phyloP scores from a whole-genome alignment of 2,329 filamentous ascomycete genomes.

The Chaetomiaceae sp. region DNA sequence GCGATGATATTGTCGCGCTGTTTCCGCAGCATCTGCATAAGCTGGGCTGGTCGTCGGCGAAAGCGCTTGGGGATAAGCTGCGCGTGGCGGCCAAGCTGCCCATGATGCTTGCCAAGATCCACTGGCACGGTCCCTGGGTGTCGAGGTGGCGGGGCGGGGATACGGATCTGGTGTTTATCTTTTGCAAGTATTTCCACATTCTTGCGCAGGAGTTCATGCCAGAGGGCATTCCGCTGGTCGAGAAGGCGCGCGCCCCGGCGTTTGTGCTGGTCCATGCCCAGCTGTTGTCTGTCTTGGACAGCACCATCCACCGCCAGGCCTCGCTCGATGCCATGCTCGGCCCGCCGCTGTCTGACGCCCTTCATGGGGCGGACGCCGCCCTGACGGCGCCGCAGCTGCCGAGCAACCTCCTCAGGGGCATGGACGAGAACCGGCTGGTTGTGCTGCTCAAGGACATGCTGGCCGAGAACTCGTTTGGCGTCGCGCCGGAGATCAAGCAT shows the following conservation, averaged over 20 bases:
- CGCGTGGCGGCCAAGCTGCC: conserved; percentile 63
- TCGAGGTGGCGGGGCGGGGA: conserved; percentile 82
- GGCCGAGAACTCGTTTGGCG: conserved; percentile 40
- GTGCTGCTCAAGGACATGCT: conserved; percentile 79
- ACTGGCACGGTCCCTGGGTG: conserved; percentile 82
- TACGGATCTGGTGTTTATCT: conserved; percentile 87
- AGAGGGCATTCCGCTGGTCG: conserved; percentile 44
- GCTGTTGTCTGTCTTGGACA: conserved; percentile 72
- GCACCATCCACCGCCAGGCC: conserved; percentile 74
- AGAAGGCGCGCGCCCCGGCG: conserved; percentile 65
- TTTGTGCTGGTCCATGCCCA: conserved; percentile 80
- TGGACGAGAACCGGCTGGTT: conserved; percentile 85
- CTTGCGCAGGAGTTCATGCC: conserved; percentile 71
- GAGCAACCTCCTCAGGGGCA: conserved; percentile 67
- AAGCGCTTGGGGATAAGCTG: conserved; percentile 50
- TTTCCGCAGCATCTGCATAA: conserved; percentile 65
- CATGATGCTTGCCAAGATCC: conserved; percentile 64
- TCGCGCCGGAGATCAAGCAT: conserved; percentile 47
- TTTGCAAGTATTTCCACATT: conserved; percentile 82
- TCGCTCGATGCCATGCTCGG: conserved; percentile 44
- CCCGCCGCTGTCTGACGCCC: conserved; percentile 42
- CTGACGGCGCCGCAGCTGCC: conserved; percentile 54
- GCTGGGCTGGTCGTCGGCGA: conserved; percentile 53
- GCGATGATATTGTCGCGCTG: conserved; percentile 60
- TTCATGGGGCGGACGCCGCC: conserved; percentile 59